phyloP scores from a whole-genome alignment of 2,329 filamentous ascomycete species.

The Apiospora saccharicola region DNA sequence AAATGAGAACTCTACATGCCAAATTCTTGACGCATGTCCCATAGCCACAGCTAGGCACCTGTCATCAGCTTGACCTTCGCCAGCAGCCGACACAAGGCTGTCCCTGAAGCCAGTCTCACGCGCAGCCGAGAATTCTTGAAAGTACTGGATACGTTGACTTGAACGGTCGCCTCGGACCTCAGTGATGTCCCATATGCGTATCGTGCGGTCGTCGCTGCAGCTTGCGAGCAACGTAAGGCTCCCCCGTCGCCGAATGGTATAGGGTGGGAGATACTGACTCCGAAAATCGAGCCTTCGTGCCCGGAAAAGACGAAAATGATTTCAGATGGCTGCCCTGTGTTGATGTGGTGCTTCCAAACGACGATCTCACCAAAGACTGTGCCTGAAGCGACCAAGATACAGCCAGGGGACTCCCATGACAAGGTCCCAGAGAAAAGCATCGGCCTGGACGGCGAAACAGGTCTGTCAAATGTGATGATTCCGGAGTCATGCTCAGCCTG shows the following conservation, averaged over 20 bases:
- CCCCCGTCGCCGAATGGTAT: constrained; percentile 49
- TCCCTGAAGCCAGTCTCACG: constrained; percentile 71
- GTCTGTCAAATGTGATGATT: constrained; percentile 52
- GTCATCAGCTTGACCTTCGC: constrained; percentile 40
- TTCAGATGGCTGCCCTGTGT: constrained; percentile 34
- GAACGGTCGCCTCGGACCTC: constrained; percentile 48
- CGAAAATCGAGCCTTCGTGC: constrained; percentile 95
- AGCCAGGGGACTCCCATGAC: constrained; percentile 62
- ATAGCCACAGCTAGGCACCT: constrained; percentile 74
- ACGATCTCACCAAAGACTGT: constrained; percentile 96
- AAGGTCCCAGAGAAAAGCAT: constrained; percentile 88
- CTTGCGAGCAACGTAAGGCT: constrained; percentile 76
- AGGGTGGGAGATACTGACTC: constrained; percentile 76
- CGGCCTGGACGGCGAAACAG: constrained; percentile 74
- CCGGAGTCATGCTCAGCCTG: constrained; percentile 31
- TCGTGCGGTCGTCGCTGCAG: constrained; percentile 93
- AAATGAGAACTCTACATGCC: constrained; percentile 76
- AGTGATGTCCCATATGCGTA: constrained; percentile 86
- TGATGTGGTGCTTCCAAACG: constrained; percentile 75
- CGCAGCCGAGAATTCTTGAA: constrained; percentile 42
- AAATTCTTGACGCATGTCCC: constrained; percentile 90
- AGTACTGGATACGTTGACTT: constrained; percentile 40
- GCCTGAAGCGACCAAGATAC: constrained; percentile 81
- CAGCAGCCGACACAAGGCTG: constrained; percentile 39
- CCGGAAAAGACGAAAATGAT: constrained; percentile 64